Base-by-base conservation (phyloP, 768 basidiomycete genomes). In the Kwoniella botswanensis region DNA sequence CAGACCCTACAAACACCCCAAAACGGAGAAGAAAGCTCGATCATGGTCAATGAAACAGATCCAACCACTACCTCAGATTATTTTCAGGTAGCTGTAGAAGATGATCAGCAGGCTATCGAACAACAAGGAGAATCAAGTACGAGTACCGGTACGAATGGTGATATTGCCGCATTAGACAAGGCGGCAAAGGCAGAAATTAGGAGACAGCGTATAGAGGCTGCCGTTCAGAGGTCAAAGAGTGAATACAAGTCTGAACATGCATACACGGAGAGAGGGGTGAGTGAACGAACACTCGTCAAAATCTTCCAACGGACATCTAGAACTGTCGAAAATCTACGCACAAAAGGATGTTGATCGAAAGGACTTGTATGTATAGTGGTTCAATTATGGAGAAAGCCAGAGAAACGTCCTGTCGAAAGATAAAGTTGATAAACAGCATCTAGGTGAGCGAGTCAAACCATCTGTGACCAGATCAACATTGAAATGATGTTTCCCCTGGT, bases 171-270 rank as follows among this genome's bases (percentile, higher is more conserved):
- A 41, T 18, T 2, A n/a, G 53, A 35, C 29, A 53, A 66, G 22
- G 66, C 56, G 6, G 70, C 65, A 17, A 74, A 70, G 60, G 64
- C 64, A 17, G 29, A 67, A 12, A 64, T 66, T 15, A 56, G 79
- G 21, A 52, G 70, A 44, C 56, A 58, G 41, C 68, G 79, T 5
- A 81, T 81, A 43, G 74, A 69, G 22, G 74, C 65, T 41, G 79
- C 79, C 12, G 76, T 81, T 2, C 22, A 77, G 65, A n/a, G 74
- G n/a, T 81, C 79, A 3, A 77, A 68, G 53, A 54, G 57, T 13
- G 74, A 79, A 58, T 81, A 81, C 60, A 70, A 74, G 53, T 15
- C 72, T 18, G 72, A 77, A 43, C 77, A 81, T 68, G 79, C 76
- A 15, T 79, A 68, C 59, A 79, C 76, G 3, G 79, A 81, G 63